Conservation (phyloP, 345 rosid species). For the Eucalyptus regnans region DNA sequence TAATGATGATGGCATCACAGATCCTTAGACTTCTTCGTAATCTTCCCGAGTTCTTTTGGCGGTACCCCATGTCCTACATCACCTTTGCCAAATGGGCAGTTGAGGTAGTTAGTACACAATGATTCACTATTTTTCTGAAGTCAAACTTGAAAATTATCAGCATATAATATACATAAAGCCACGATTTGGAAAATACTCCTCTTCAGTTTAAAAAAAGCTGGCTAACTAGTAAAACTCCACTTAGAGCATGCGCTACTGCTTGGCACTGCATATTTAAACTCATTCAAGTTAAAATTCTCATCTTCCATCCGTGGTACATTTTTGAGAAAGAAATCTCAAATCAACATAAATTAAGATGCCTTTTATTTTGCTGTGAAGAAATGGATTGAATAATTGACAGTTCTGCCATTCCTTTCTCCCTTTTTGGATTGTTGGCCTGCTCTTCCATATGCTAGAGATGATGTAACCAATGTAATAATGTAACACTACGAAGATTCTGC, state of each 20-base stretch:
- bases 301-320: neutral
- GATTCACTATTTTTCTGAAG: neutral
- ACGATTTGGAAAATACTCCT: neutral
- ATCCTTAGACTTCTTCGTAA: neutral
- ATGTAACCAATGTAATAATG: neutral
- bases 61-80: neutral
- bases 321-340: neutral
- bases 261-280: neutral
- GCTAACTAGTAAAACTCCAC: neutral
- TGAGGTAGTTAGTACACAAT: neutral
- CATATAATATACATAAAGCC: neutral
- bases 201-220: neutral
- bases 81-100: neutral
- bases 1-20: neutral
- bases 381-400: neutral
- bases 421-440: neutral
- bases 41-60: neutral
- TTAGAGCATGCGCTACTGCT: rapidly evolving
- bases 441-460: neutral
- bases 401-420: neutral
- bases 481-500: neutral
- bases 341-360: neutral
- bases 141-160: neutral
- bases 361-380: neutral
- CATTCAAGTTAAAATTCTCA: neutral